Evolutionary conservation across 345 rosid species (phyloP), one percentile per base, ranked within the genome.

Genomic region (Lumnitzera racemosa): DNA sequence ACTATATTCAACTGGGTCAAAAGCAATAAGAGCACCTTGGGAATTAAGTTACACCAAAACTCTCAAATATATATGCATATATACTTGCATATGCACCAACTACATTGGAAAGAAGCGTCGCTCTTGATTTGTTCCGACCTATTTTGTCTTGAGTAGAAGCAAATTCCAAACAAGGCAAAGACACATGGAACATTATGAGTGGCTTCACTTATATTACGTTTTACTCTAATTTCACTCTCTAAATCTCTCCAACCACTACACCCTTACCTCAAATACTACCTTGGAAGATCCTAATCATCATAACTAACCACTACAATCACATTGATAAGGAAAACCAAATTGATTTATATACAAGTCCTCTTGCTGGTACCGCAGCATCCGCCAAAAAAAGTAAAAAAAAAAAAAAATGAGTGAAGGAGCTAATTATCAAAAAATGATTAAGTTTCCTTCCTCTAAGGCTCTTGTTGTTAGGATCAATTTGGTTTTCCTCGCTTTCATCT

Each of bases 381-480:
- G 36, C 31, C 25, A 53, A 3, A 23, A 2, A 0, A 15, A 54
- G 23, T 4, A 43, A 12, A 8, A 53, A 61, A 23, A 53, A 49
- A 24, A 63, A 61, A 47, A 63, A 49, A 55, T 16, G 27, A 49
- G 52, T 15, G 62, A 46, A 58, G 63, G 80, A 78, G 90, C 14
- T 65, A 23, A 20, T 53, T 54, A 63, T 57, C 74, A 68, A 2
- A 82, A 74, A 68, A 73, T 81, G 56, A 67, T 74, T 71, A 94
- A 81, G 75, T 69, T 74, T 67, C 36, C 80, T 61, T 82, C 92
- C 69, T 83, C 95, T 16, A 84, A 78, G 64, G 74, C 90, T 47
- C 43, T 81, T 57, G 60, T 90, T 29, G 81, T 90, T 64, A 78
- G 85, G 55, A 74, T 90, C 73, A 86, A 76, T 67, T 51, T 94